Percentiles rank a stretch among this genome's conserved stretches.
Evolutionary conservation across 306 rosid species (phyloP).

Genomic region (Corylus heterophylla): DNA sequence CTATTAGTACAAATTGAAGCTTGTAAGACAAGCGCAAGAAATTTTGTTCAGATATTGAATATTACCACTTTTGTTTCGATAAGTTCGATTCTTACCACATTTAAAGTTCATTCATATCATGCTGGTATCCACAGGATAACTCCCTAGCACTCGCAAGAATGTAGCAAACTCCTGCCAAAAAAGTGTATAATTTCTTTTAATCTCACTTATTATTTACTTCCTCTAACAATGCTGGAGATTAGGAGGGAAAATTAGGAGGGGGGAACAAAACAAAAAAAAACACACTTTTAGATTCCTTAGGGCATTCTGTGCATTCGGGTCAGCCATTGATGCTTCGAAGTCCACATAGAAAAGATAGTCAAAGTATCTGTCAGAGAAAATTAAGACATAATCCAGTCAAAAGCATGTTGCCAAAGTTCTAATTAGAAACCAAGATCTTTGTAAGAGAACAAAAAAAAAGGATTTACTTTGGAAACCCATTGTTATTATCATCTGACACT

Average conservation of each 20-base stretch:
- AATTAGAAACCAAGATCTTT: no score
- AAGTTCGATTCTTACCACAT: slow-evolving; percentile 23
- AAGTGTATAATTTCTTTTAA: slow-evolving; percentile 27
- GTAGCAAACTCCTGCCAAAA: slow-evolving; percentile 82
- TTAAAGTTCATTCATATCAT: slow-evolving; percentile 37
- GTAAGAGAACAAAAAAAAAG: background rate
- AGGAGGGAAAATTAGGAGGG: background rate
- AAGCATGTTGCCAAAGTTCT: slow-evolving; percentile 8
- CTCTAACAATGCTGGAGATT: slow-evolving; percentile 6
- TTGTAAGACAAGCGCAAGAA: background rate
- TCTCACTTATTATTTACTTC: slow-evolving; percentile 17
- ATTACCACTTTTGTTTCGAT: background rate
- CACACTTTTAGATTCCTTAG: slow-evolving; percentile 71
- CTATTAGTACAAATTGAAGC: background rate
- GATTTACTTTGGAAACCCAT: slow-evolving; percentile 59
- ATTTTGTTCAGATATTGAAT: background rate
- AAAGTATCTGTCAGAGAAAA: slow-evolving; percentile 60
- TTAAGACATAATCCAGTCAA: slow-evolving; percentile 29
- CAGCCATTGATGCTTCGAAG: slow-evolving; percentile 98
- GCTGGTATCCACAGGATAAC: slow-evolving; percentile 88
- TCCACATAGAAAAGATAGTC: slow-evolving; percentile 95
- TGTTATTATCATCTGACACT: slow-evolving; percentile 59
- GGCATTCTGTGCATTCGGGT: slow-evolving; percentile 87
- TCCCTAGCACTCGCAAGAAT: slow-evolving; percentile 93
- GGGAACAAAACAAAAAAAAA: slow-evolving; percentile 19